Base-by-base conservation (phyloP, 2,329 filamentous ascomycete genomes). In the Teratosphaeria nubilosa region DNA sequence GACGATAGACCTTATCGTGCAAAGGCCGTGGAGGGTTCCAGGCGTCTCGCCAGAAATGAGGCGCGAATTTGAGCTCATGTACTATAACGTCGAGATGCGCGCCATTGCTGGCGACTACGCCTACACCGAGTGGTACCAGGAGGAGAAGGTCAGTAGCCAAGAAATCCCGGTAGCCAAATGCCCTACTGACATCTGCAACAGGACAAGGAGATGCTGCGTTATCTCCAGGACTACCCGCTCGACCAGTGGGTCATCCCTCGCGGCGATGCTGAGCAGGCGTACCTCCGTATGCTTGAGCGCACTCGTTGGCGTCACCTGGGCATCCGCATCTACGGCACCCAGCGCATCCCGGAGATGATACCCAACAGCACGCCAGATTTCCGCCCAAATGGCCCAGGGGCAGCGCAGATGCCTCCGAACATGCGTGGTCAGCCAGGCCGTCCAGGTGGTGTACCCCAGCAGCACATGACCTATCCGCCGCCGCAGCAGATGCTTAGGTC, bases 41-140 rank as follows among this genome's bases (percentile, higher is more conserved):
- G 55, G 57, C 30, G 67, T 68, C 50, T 37, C 41, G 32, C 16
- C 54, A 7, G 54, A 56, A 9, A 53, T 56, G 56, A 65, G 67
- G 48, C 34, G 53, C 24, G 22, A 56, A n/a, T 64, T 59, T 60
- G 68, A 69, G 58, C 52, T 55, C 5, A 68, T 67, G 64, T 70
- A 66, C 58, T 59, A 58, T 34, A 59, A 62, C 10, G 57, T 65
- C n/a, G 58, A 56, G 5, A 56, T 58, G 27, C 51, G 52, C 32
- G 60, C 64, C 1, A 54, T 68, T 25, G 41, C 59, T 32, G 61
- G 62, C n/a, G 61, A 54, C 54, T 70, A 65, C 66, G 60, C 62
- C 13, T 37, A 58, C 25, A 69, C 68, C 5, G 68, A 70, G 54
- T 60, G 62, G 22, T 68, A 69, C 55, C 66, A 69, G 57, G 57